phyloP scores from a whole-genome alignment of 1,139 yeast species.

The Sugiyamaella paludigena region DNA sequence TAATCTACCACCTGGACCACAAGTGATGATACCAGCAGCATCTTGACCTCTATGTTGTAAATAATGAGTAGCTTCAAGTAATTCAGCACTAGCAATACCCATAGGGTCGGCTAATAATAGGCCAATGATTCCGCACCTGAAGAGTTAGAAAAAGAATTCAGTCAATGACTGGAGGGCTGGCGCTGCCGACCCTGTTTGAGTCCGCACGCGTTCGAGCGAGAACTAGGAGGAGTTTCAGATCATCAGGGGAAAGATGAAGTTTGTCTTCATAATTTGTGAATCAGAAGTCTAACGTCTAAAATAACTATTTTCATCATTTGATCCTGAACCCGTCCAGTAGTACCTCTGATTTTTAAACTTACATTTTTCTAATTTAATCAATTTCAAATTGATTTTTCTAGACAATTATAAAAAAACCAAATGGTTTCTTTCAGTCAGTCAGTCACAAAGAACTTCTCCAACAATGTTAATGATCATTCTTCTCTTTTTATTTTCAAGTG shows the following conservation, averaged over 20 bases:
- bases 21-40: conserved; percentile 98
- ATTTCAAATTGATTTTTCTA: neutral
- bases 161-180: neutral
- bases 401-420: neutral
- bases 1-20: conserved; percentile 89
- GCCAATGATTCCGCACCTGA: conserved; percentile 92
- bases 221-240: neutral
- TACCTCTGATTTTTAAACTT: neutral
- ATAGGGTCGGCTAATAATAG: conserved; percentile 75
- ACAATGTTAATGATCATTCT: neutral
- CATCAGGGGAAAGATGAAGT: conserved; percentile 34
- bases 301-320: conserved; percentile 23
- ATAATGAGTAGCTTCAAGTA: conserved; percentile 89
- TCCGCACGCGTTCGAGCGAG: no score
- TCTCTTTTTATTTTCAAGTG: no score
- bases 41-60: conserved; percentile 98
- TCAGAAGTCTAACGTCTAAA: conserved; percentile 57
- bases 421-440: neutral
- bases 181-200: no score
- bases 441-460: neutral
- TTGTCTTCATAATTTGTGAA: conserved; percentile 40
- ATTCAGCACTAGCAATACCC: conserved; percentile 77
- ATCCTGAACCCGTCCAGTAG: neutral
- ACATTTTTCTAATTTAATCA: conserved; percentile 1
- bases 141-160: conserved; percentile 14